Percentiles rank a stretch among this genome's conserved stretches.
Conservation (phyloP, 148 eudicot species). For the Vaccinium corymbosum region DNA sequence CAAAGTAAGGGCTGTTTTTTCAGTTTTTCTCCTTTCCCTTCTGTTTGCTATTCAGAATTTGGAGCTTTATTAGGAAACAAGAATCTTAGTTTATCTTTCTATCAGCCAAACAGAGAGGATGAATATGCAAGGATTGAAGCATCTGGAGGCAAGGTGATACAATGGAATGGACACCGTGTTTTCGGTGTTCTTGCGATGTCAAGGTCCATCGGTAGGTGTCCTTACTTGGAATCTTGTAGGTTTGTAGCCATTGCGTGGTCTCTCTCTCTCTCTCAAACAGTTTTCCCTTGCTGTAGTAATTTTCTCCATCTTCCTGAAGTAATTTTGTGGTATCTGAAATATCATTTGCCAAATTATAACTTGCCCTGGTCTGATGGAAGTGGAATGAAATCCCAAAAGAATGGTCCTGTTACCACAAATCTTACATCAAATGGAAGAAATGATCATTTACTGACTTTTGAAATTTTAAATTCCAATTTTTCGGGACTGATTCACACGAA, state of each 20-base stretch:
- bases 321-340: neutral
- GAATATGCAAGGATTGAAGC: conserved; percentile 73
- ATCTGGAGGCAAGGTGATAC: conserved; percentile 65
- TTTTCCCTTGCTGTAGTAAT: neutral
- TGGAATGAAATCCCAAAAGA: conserved; percentile 1
- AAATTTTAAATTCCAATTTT: neutral
- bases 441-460: neutral
- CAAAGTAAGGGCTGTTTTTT: conserved; percentile 35
- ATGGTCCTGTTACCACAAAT: neutral
- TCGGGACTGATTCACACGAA: neutral
- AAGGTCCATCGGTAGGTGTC: conserved; percentile 58
- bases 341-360: neutral
- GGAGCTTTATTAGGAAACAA: neutral
- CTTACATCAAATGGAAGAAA: neutral
- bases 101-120: conserved; percentile 61
- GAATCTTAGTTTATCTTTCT: neutral
- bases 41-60: neutral
- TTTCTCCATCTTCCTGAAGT: neutral
- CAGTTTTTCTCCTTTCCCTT: neutral
- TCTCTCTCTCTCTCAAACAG: no score
- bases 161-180: conserved; percentile 70
- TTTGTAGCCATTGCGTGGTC: neutral
- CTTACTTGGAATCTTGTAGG: neutral
- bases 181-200: conserved; percentile 79
- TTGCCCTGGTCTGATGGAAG: neutral